These are phyloP conservation scores for Populus deltoides DNA, from an alignment of 345 rosid genomes.

Conservation along the genomic window DNA sequence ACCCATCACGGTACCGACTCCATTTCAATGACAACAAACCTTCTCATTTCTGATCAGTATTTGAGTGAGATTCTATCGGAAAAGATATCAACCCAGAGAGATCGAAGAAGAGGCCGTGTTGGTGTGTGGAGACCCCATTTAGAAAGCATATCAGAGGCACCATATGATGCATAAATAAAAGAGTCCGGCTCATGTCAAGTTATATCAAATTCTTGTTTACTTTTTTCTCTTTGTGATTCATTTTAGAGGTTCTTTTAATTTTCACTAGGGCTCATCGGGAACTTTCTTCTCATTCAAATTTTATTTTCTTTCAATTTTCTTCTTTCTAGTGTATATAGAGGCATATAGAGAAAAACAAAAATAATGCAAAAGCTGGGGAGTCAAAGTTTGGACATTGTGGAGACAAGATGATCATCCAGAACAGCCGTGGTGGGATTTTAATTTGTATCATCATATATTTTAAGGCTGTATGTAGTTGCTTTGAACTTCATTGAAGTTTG, in stretches of 20 bases:
- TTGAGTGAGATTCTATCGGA: slow-evolving; percentile 92
- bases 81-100: slow-evolving; percentile 67
- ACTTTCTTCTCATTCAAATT: slow-evolving; percentile 4
- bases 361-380: slow-evolving; percentile 11
- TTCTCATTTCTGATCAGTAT: slow-evolving; percentile 63
- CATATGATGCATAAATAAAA: not conserved
- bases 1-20: slow-evolving; percentile 7
- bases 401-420: not conserved
- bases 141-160: slow-evolving; percentile 72
- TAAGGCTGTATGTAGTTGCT: not conserved
- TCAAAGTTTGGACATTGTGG: slow-evolving; percentile 5
- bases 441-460: not conserved
- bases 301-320: not conserved
- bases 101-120: slow-evolving; percentile 80
- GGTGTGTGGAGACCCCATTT: slow-evolving; percentile 96
- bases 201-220: not conserved
- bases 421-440: slow-evolving; percentile 1
- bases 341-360: slow-evolving; percentile 11
- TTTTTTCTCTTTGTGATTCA: slow-evolving; percentile 15
- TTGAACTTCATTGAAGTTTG: not conserved
- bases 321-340: slow-evolving; percentile 22
- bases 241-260: slow-evolving; percentile 12
- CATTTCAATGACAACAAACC: slow-evolving; percentile 35
- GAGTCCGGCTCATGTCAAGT: not conserved
- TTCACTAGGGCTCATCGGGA: slow-evolving; percentile 29